Evolutionary conservation across 192 early-diverging fungal species (phyloP), one percentile per base, ranked within the genome.

Genomic region (Coemansia sp.): DNA sequence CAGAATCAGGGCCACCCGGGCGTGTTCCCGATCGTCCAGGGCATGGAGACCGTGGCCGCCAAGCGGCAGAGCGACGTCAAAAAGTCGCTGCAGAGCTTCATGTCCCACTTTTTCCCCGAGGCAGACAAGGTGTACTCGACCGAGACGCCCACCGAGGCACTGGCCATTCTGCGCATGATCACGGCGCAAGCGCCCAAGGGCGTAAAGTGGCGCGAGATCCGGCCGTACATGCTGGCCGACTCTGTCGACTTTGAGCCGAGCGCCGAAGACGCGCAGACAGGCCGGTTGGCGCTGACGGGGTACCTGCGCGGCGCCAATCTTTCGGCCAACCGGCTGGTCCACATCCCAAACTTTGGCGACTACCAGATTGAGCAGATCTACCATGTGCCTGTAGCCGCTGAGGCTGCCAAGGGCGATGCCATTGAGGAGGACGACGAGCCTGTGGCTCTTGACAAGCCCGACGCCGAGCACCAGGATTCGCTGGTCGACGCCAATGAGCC

Each of bases 261-360:
- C 57, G 64, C 82, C 20, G 77, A 76, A 6, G 86, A 87, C 60
- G 65, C 70, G 2, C 20, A 67, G 17, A 22, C 71, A 4, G 93
- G 93, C 14, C 86, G 84, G 4, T 71, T 99, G 64, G 86, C 80
- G 25, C 86, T 99, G 12, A 95, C 92, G 17, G 97, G 96, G 6
- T 94, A 90, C 64, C 82, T 95, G 40, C 85, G 97, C 43, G 96
- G 97, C 4, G 85, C 84, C 25, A 87, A 87, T 29, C 87, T 99
- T 49, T 92, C 91, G 35, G 96, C 96, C 59, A 96, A 98, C 71
- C 89, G 94, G 2, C 84, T 98, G 35, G 80, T 99, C 4, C 94
- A 98, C 77, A 83, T 99, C 39, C 95, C 94, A 39, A 90, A 92
- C 60, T 93, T 86, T 86, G 97, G 97, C 37, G 96, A 99, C 74